These are phyloP conservation scores for Penicillium parvum DNA, from an alignment of 495 filamentous ascomycete genomes.

Conservation along the genomic window DNA sequence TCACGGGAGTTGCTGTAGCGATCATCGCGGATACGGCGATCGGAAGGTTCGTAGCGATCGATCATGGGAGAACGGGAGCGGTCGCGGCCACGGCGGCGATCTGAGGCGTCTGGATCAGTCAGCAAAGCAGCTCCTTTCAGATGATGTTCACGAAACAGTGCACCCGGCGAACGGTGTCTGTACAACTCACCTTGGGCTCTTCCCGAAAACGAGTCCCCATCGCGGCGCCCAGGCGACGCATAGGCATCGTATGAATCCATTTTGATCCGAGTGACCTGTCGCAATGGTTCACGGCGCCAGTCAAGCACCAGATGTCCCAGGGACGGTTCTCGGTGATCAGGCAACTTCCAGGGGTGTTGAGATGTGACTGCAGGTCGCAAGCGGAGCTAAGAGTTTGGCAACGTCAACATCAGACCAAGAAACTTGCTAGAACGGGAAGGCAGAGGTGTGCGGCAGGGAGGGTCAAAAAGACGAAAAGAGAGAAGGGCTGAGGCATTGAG, in stretches of 20 bases:
- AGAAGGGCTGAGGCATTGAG: conserved; percentile 20
- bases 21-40: conserved; percentile 49
- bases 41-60: conserved; percentile 67
- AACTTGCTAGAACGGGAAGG: conserved; percentile 21
- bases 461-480: conserved; percentile 14
- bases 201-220: conserved; percentile 31
- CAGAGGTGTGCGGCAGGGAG: conserved; percentile 15
- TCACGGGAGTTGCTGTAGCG: conserved; percentile 57
- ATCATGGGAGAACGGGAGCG: conserved; percentile 74
- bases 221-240: conserved; percentile 41
- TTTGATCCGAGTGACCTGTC: neutral
- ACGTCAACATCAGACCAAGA: conserved; percentile 38
- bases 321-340: too few species aligned
- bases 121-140: neutral
- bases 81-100: conserved; percentile 47
- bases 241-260: conserved; percentile 47
- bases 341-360: too few species aligned
- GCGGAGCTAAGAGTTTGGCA: conserved; percentile 37
- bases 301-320: too few species aligned
- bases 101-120: conserved; percentile 36
- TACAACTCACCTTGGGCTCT: conserved; percentile 36
- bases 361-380: conserved; percentile 10
- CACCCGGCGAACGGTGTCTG: conserved; percentile 52
- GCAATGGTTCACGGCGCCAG: conserved; percentile 5
- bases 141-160: neutral